phyloP scores from a whole-genome alignment of 2,329 filamentous ascomycete species.

The Xylariaceae sp. region DNA sequence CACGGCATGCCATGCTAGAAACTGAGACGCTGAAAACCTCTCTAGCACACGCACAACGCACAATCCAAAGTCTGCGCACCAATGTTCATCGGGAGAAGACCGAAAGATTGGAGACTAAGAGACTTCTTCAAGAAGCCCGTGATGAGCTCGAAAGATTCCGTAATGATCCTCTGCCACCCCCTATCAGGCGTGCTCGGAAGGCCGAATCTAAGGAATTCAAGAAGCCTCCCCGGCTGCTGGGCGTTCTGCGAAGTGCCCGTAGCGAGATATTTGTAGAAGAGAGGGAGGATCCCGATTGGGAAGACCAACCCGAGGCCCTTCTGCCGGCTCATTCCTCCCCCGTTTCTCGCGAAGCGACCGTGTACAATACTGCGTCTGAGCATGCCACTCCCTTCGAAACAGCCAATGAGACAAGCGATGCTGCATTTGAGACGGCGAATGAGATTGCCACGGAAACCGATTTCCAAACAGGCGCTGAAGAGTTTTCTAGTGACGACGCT shows the following conservation, averaged over 20 bases:
- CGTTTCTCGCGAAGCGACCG: constrained; percentile 28
- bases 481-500: constrained; percentile 64
- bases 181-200: constrained; percentile 60
- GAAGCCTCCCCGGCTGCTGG: constrained; percentile 74
- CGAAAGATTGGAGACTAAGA: constrained; percentile 91
- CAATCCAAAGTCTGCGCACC: constrained; percentile 92
- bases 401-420: constrained; percentile 69
- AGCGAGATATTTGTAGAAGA: constrained; percentile 67
- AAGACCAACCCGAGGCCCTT: constrained; percentile 65
- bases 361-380: constrained; percentile 38
- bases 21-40: constrained; percentile 94
- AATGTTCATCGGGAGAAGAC: constrained; percentile 98
- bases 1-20: constrained; percentile 86
- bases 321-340: constrained; percentile 43
- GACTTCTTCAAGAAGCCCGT: constrained; percentile 89
- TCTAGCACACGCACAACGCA: constrained; percentile 87
- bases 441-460: constrained; percentile 84
- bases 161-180: constrained; percentile 43
- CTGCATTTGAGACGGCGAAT: constrained; percentile 64
- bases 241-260: constrained; percentile 65
- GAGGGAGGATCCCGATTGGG: constrained; percentile 74
- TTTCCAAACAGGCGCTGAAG: constrained; percentile 90
- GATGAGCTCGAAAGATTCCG: constrained; percentile 80
- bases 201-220: constrained; percentile 66
- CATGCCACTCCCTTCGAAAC: constrained; percentile 72